Percentiles rank a stretch among this genome's conserved stretches.
These are phyloP conservation scores for Asterionellopsis glacialis DNA, from an alignment of 108 stramenopile genomes.

Conservation along the genomic window DNA sequence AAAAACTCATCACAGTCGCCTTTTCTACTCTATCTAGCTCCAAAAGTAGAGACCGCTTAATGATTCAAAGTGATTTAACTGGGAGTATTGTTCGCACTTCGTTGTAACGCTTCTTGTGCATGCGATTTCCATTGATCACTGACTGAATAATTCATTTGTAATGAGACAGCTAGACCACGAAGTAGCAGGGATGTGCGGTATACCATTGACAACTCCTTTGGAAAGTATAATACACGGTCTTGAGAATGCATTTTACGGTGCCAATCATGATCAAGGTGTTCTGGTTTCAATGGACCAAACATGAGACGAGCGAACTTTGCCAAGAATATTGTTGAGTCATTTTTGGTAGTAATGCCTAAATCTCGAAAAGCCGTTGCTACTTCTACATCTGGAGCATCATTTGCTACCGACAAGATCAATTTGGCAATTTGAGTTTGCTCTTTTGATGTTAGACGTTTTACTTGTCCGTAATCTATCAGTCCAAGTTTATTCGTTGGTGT, in stretches of 20 bases:
- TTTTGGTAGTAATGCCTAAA: constrained; percentile 56
- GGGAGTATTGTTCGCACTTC: not conserved
- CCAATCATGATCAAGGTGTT: constrained; percentile 59
- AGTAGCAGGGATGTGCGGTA: constrained; percentile 63
- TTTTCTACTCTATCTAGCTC: too few species aligned
- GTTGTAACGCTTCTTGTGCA: constrained; percentile 28
- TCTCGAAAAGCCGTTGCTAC: constrained; percentile 60
- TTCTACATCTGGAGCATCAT: constrained; percentile 53
- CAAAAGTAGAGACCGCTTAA: too few species aligned
- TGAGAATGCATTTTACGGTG: constrained; percentile 52
- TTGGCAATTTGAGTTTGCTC: constrained; percentile 55
- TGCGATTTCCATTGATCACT: constrained; percentile 59
- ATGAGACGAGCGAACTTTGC: constrained; percentile 66
- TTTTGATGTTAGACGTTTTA: constrained; percentile 41
- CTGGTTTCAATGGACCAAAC: constrained; percentile 58
- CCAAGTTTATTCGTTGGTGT: constrained; percentile 28
- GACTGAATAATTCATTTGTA: constrained; percentile 65
- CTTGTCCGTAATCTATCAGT: constrained; percentile 73
- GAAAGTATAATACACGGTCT: constrained; percentile 67
- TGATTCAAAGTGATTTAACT: too few species aligned
- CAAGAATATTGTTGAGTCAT: constrained; percentile 64
- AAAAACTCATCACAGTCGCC: too few species aligned
- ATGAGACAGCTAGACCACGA: constrained; percentile 63
- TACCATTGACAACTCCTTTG: constrained; percentile 68
- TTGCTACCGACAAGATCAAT: constrained; percentile 62